A percentile compares a stretch with the other conserved stretches of the same genome.
These are phyloP conservation scores for Trypanosoma vivax DNA, from an alignment of 208 protist species.

Conservation along the genomic window DNA sequence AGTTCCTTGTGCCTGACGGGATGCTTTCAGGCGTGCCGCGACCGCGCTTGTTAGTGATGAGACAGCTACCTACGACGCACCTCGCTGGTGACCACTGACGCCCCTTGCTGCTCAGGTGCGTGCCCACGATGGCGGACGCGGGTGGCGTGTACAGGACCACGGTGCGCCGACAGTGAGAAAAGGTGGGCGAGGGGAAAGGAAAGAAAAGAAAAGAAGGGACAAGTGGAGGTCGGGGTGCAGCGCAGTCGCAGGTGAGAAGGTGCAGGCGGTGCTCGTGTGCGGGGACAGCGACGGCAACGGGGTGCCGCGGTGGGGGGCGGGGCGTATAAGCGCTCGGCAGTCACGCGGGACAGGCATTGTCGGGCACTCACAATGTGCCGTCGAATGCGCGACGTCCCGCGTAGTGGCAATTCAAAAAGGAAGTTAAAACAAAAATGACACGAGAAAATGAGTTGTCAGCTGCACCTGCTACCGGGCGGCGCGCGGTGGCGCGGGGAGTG, in stretches of 20 bases:
- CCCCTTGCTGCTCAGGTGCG: background rate
- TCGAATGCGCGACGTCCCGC: conserved; percentile 19
- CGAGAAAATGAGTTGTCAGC: conserved; percentile 5
- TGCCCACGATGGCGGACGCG: too few relatives aligned
- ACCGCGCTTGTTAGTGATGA: too few relatives aligned
- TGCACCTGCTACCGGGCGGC: background rate
- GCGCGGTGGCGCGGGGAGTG: too few relatives aligned
- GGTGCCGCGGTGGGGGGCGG: too few relatives aligned
- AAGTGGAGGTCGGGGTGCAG: too few relatives aligned
- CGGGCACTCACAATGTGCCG: background rate
- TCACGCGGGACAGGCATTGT: conserved; percentile 20
- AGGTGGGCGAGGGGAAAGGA: background rate
- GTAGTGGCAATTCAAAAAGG: background rate
- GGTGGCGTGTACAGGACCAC: too few relatives aligned
- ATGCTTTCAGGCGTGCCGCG: too few relatives aligned
- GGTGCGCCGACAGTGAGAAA: too few relatives aligned
- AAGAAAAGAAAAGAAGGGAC: background rate
- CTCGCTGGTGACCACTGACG: background rate
- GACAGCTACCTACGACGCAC: too few relatives aligned
- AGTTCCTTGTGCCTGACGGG: background rate
- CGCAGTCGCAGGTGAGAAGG: too few relatives aligned
- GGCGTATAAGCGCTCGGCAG: too few relatives aligned
- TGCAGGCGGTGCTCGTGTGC: background rate
- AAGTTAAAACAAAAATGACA: conserved; percentile 12
- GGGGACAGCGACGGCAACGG: background rate